Base-by-base conservation (phyloP, 2,329 filamentous ascomycete species). In the Paraphoma chrysanthemicola region DNA sequence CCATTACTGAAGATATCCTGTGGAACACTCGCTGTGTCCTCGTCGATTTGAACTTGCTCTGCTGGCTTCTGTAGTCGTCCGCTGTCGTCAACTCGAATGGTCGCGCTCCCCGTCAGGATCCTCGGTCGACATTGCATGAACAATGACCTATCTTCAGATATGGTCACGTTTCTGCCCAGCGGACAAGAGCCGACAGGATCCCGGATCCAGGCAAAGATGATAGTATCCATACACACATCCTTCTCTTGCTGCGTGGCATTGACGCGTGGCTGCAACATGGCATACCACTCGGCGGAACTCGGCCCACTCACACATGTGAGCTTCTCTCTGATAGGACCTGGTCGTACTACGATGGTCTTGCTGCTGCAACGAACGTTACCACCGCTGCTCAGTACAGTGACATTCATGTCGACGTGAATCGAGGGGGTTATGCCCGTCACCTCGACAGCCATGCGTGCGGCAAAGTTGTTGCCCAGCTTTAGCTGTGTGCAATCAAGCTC, bases 91-190 rank as follows among this genome's bases (percentile, higher is more conserved):
- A 80, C 74, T 0, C 55, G 56, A 10, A 81, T 64, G 0, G 74
- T 69, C 10, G 77, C 80, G 1, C 50, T 12, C 1, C 72, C 77
- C 1, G 65, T 70, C 0, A 60, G 17, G 1, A 81, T n/a, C 5
- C 39, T 59, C 1, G 77, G 76, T 5, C 55, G 66, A 44, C 81
- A 83, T 4, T 69, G 59, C 1, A 81, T 59, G 23, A 78, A 75
- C 0, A 66, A 54, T 10, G 65, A 60, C 30, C 66, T 64, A 1
- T 56, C 53, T 0, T 44, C 16, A 41, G 60, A 42, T 11, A 65
- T 23, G 0, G 41, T 53, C 16, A 38, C 43, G 9, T 49, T 30
- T 14, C 28, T 16, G 5, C 33, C 9, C 1, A n/a, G 9, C 17
- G 51, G 46, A 38, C 71, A 72, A 0, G 57, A 44, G 1, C 65